Percentiles rank a stretch among this genome's conserved stretches.
Evolutionary conservation across 495 filamentous ascomycete genomes (phyloP).

Genomic region (Cenococcum geophilum): DNA sequence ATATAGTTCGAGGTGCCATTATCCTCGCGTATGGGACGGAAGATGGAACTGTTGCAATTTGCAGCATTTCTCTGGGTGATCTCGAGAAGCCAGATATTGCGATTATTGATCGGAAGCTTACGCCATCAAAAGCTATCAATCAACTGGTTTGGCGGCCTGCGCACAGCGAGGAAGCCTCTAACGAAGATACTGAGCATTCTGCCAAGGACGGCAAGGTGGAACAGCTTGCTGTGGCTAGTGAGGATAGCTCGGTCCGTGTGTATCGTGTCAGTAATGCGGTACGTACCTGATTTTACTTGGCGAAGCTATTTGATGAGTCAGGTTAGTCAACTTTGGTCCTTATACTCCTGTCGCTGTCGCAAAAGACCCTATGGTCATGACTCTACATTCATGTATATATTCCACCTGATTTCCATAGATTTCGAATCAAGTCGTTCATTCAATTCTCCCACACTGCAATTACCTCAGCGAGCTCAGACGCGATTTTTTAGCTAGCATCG

Average conservation of each 20-base stretch:
- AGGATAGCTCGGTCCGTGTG: conserved; percentile 74
- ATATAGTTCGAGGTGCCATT: conserved; percentile 39
- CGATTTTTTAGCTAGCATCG: too few species aligned
- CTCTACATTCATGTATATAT: too few species aligned
- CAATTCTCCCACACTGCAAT: too few species aligned
- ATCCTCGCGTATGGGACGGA: conserved; percentile 66
- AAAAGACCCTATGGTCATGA: too few species aligned
- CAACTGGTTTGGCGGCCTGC: conserved; percentile 74
- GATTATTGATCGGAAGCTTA: conserved; percentile 30
- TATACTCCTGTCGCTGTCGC: too few species aligned
- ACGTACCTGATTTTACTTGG: too few species aligned
- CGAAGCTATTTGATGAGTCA: too few species aligned
- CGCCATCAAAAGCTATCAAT: conserved; percentile 64
- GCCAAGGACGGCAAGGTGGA: conserved; percentile 20
- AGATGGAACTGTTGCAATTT: conserved; percentile 47
- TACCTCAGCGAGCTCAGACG: too few species aligned
- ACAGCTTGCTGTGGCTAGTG: conserved; percentile 72
- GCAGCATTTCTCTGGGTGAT: conserved; percentile 36
- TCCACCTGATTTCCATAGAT: too few species aligned
- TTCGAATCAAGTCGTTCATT: too few species aligned
- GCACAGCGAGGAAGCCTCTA: conserved; percentile 1
- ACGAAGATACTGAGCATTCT: background rate
- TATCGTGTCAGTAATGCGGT: conserved; percentile 26
- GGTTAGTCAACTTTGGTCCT: too few species aligned
- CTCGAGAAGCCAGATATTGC: conserved; percentile 44